Evolutionary conservation across 257 asterid genomes (phyloP), one percentile per base, ranked within the genome.

Genomic region (Cynanchum wilfordii): DNA sequence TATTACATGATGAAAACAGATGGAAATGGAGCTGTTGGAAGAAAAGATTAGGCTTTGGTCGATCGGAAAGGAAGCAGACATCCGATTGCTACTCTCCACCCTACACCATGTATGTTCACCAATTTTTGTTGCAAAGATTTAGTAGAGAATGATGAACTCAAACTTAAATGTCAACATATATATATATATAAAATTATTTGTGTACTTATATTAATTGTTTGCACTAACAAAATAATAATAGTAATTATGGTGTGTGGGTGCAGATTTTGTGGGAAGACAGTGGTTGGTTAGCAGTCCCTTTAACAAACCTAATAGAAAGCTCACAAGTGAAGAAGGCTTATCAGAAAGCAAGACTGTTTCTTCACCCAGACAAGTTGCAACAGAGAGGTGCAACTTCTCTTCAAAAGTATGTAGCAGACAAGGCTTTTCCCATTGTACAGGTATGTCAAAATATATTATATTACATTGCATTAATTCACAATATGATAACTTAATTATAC

Each of bases 311-410:
- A 51, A 80, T 80, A 57, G 89, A 85, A 69, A 80, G 82, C 71
- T 69, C 87, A 2, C 84, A 84, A 57, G 92, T 89, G 83, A 91
- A 85, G 82, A 91, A 87, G 77, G 89, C 94, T 2, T 91, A 91
- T 74, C 96, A 91, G 85, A 91, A 72, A 79, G 97, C 97, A 16
- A 78, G 92, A 68, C 73, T 91, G 47, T 84, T 93, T 66, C 81
- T 91, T 71, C 96, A 91, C 76, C 97, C 96, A 0, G 97, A 91
- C 84, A 91, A 91, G 78, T 85, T 91, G 78, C 97, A 91, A 44
- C 96, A 89, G 75, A 80, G 96, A 81, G 89, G 94, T n/a, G 92
- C 97, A 11, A 82, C 90, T 2, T 44, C 60, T 66, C 81, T 80
- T 15, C 94, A 91, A 19, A 89, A 89, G 76, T 84, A 86, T 66